A percentile compares a stretch with the other conserved stretches of the same genome.
These are phyloP conservation scores for Actinomortierella wolfii DNA, from an alignment of 371 early-diverging fungal species.

Conservation along the genomic window DNA sequence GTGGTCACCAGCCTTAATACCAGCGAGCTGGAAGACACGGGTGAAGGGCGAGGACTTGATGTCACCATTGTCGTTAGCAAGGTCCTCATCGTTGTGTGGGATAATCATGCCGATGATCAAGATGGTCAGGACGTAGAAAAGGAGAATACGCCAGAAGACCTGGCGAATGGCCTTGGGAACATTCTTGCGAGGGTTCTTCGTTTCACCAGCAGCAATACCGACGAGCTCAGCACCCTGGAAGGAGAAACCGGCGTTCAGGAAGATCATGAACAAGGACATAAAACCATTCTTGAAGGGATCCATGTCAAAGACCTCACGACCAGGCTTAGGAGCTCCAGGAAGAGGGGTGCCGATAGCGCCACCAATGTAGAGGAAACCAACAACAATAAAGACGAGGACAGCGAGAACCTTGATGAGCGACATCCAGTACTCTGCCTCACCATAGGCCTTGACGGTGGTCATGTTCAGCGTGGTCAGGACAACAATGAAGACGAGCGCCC, in stretches of 20 bases:
- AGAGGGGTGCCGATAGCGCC: constrained; percentile 65
- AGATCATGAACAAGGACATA: constrained; percentile 65
- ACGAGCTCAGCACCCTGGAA: constrained; percentile 87
- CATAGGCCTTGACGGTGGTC: constrained; percentile 51
- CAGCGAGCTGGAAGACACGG: constrained; percentile 70
- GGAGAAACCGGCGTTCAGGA: constrained; percentile 85
- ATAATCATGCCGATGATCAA: constrained; percentile 75
- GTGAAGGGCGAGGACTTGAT: constrained; percentile 74
- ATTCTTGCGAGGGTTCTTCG: constrained; percentile 73
- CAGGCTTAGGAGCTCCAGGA: constrained; percentile 39
- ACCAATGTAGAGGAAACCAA: constrained; percentile 74
- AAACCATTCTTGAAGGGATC: constrained; percentile 79
- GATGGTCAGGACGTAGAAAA: constrained; percentile 77
- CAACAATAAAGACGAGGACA: constrained; percentile 72
- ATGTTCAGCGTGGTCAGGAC: constrained; percentile 44
- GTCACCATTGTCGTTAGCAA: constrained; percentile 50
- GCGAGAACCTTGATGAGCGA: constrained; percentile 59
- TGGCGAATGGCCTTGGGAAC: constrained; percentile 77
- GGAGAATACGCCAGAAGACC: constrained; percentile 75
- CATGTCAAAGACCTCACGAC: constrained; percentile 54
- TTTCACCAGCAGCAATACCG: constrained; percentile 79
- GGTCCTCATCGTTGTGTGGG: constrained; percentile 62
- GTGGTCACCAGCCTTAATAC: constrained; percentile 68
- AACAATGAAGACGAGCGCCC: constrained; percentile 41
- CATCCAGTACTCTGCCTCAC: constrained; percentile 69